phyloP scores from a whole-genome alignment of 23 red algal species.

The Gracilaria caudata region DNA sequence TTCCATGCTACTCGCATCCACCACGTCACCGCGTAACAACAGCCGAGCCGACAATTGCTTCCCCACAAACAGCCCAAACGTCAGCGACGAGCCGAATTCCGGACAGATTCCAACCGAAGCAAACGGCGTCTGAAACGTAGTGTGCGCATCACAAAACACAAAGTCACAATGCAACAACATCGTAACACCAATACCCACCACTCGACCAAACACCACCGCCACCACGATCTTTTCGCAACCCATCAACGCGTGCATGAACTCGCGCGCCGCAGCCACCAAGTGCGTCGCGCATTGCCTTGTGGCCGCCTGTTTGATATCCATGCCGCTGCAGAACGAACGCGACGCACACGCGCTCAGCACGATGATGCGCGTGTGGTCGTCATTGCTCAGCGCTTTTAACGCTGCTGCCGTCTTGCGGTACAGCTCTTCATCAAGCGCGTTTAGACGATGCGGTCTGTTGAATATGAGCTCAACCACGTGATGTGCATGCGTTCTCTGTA shows the following conservation, averaged over 20 bases:
- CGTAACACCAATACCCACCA: constrained; percentile 76
- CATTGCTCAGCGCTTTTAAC: background rate
- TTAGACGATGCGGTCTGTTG: constrained; percentile 53
- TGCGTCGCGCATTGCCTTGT: background rate
- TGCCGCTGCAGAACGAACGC: constrained; percentile 52
- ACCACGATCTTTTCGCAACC: constrained; percentile 52
- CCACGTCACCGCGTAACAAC: constrained; percentile 39
- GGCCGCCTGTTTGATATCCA: constrained; percentile 41
- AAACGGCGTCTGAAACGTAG: constrained; percentile 73
- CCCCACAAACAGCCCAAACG: constrained; percentile 2
- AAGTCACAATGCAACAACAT: constrained; percentile 70
- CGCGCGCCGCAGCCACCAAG: constrained; percentile 32
- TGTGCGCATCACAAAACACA: constrained; percentile 39
- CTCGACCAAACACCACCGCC: constrained; percentile 63
- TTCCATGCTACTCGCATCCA: constrained; percentile 18
- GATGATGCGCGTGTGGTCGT: constrained; percentile 4
- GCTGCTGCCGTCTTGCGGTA: constrained; percentile 27
- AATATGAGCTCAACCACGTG: constrained; percentile 28
- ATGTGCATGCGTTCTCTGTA: background rate
- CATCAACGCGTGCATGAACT: constrained; percentile 70
- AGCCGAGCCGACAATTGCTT: background rate
- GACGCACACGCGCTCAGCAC: constrained; percentile 34
- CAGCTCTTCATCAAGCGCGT: constrained; percentile 40
- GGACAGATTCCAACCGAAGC: constrained; percentile 22
- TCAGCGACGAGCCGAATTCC: constrained; percentile 55